phyloP scores from a whole-genome alignment of 1,284 basidiomycete genomes.

The Polyporus tsugae region DNA sequence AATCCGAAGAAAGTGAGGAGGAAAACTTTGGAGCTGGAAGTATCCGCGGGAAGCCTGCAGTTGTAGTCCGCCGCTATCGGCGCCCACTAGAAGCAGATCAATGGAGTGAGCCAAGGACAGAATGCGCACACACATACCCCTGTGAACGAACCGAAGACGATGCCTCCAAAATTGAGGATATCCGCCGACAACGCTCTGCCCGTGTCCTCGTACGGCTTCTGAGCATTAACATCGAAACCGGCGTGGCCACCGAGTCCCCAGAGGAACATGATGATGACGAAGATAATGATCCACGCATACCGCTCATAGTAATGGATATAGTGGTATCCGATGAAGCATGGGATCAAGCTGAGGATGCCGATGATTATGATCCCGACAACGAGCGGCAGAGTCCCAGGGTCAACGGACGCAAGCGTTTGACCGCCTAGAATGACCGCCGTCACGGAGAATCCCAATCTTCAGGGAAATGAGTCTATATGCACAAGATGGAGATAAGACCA shows the following conservation, averaged over 20 bases:
- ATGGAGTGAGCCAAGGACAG: background rate
- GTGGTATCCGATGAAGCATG: conserved; percentile 59
- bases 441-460: conserved; percentile 55
- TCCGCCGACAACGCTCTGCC: conserved; percentile 53
- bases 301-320: conserved; percentile 68
- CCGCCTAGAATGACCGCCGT: conserved; percentile 58
- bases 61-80: conserved; percentile 66
- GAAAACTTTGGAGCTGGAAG: conserved; percentile 57
- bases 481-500: background rate
- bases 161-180: conserved; percentile 64
- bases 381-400: conserved; percentile 51
- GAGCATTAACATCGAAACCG: conserved; percentile 56
- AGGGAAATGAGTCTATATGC: background rate
- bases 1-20: conserved; percentile 63
- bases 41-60: conserved; percentile 56
- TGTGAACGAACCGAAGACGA: conserved; percentile 62
- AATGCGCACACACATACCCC: conserved; percentile 46
- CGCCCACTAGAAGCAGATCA: conserved; percentile 45
- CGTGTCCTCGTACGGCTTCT: conserved; percentile 53
- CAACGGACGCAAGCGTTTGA: conserved; percentile 55
- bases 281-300: conserved; percentile 66
- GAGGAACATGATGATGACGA: conserved; percentile 63
- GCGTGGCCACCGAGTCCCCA: conserved; percentile 63
- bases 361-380: conserved; percentile 56
- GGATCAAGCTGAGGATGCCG: conserved; percentile 52